These are phyloP conservation scores for Escallonia rubra DNA, from an alignment of 129 eudicot species.

Conservation along the genomic window DNA sequence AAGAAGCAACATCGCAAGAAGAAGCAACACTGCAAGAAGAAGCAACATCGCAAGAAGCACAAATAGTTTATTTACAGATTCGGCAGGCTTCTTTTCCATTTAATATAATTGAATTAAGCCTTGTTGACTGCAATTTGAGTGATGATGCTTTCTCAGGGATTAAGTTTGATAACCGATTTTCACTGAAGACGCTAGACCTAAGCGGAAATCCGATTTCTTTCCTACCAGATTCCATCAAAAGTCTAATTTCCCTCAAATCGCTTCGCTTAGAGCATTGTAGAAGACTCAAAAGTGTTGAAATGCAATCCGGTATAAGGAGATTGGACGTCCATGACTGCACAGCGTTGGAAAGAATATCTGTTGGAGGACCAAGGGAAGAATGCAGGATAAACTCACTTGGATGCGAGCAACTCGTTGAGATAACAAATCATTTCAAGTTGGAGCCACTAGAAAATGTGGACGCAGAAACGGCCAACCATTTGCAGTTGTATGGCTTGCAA, in stretches of 20 bases:
- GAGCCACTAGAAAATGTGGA: background rate
- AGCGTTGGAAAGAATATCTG: background rate
- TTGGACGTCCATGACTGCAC: background rate
- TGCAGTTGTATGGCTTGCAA: background rate
- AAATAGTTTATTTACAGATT: background rate
- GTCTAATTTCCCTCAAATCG: background rate
- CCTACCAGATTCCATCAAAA: slow-evolving; percentile 13
- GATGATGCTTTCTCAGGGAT: background rate
- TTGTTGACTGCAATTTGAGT: slow-evolving; percentile 7
- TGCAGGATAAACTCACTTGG: background rate
- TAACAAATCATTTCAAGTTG: background rate
- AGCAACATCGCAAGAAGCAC: background rate
- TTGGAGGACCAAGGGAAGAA: background rate
- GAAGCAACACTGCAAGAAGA: too few species aligned
- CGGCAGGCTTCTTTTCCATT: too few species aligned
- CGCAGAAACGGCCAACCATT: background rate
- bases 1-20: too few species aligned
- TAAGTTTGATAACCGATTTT: background rate
- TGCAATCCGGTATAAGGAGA: background rate
- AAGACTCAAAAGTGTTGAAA: background rate
- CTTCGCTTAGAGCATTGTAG: background rate
- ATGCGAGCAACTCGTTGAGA: background rate
- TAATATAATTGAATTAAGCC: too few species aligned
- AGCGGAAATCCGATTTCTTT: slow-evolving; percentile 2
- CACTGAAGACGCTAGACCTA: background rate